Percentiles rank a stretch among this genome's conserved stretches.
Conservation (phyloP, 179 eudicot species). For the Amaranthus tricolor region DNA sequence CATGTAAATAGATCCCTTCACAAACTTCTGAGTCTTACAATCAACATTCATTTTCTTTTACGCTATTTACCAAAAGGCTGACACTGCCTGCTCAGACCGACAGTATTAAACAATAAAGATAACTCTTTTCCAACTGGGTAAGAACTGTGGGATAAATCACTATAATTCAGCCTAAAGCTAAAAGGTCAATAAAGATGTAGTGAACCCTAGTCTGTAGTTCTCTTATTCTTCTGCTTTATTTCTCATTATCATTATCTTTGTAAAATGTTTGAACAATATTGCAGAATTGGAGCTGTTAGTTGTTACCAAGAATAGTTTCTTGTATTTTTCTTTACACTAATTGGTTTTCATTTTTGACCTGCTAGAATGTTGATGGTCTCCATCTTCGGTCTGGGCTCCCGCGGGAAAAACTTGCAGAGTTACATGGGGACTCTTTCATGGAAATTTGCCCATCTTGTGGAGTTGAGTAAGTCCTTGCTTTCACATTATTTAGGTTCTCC, state of each 20-base stretch:
- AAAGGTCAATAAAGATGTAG: not conserved
- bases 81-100: no score
- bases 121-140: slow-evolving; percentile 1
- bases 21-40: no score
- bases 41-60: no score
- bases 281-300: not conserved
- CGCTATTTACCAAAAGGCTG: no score
- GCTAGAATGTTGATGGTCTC: slow-evolving; percentile 91
- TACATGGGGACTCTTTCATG: slow-evolving; percentile 94
- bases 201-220: not conserved
- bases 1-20: no score
- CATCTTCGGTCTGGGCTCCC: slow-evolving; percentile 96
- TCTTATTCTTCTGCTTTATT: not conserved
- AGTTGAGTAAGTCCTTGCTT: slow-evolving; percentile 59
- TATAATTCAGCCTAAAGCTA: not conserved
- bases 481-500: slow-evolving; percentile 13
- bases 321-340: slow-evolving; percentile 4
- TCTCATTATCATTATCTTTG: not conserved
- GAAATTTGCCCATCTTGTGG: slow-evolving; percentile 90
- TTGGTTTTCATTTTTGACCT: slow-evolving; percentile 14
- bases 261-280: not conserved
- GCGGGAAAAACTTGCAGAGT: slow-evolving; percentile 83
- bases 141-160: not conserved
- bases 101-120: not conserved
- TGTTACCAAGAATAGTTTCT: not conserved